Evolutionary conservation across 2,329 filamentous ascomycete genomes (phyloP).

Genomic region (Ascosphaera apis): DNA sequence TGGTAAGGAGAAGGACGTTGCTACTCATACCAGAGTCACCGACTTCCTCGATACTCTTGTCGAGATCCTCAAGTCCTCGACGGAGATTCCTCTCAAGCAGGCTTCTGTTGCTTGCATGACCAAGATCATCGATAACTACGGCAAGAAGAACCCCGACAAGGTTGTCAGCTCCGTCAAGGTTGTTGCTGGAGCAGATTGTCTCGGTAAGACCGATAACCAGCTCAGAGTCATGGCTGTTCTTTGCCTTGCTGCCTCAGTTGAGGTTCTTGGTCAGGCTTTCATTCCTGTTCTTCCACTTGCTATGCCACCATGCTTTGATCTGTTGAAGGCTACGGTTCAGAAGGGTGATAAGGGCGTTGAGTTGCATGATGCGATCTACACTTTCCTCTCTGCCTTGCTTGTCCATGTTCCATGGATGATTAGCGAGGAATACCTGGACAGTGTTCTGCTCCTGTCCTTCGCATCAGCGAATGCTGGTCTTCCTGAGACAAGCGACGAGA

Average conservation of each 20-base stretch:
- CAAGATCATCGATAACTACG: slow-evolving; percentile 83
- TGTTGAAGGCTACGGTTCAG: slow-evolving; percentile 42
- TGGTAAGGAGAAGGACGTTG: slow-evolving; percentile 43
- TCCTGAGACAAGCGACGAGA: slow-evolving; percentile 38
- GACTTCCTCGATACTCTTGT: slow-evolving; percentile 61
- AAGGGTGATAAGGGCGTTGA: slow-evolving; percentile 31
- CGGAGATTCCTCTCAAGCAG: slow-evolving; percentile 54
- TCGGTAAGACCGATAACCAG: slow-evolving; percentile 48
- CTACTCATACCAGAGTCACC: slow-evolving; percentile 47
- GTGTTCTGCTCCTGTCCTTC: slow-evolving; percentile 48
- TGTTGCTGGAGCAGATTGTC: slow-evolving; percentile 51
- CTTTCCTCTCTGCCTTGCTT: slow-evolving; percentile 55
- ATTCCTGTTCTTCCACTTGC: slow-evolving; percentile 61
- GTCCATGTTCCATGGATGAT: slow-evolving; percentile 80
- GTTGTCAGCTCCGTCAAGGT: slow-evolving; percentile 53
- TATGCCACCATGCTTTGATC: slow-evolving; percentile 46
- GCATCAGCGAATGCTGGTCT: slow-evolving; percentile 42
- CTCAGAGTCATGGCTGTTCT: slow-evolving; percentile 67
- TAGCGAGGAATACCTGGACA: slow-evolving; percentile 48
- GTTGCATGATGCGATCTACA: slow-evolving; percentile 62
- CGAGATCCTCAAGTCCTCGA: slow-evolving; percentile 47
- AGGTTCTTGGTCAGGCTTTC: slow-evolving; percentile 67
- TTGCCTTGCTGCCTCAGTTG: slow-evolving; percentile 70
- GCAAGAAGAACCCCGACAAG: slow-evolving; percentile 64
- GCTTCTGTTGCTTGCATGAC: slow-evolving; percentile 77